Conservation (phyloP, 176 grass and related monocot species). For the Miscanthus lutarioriparius region DNA sequence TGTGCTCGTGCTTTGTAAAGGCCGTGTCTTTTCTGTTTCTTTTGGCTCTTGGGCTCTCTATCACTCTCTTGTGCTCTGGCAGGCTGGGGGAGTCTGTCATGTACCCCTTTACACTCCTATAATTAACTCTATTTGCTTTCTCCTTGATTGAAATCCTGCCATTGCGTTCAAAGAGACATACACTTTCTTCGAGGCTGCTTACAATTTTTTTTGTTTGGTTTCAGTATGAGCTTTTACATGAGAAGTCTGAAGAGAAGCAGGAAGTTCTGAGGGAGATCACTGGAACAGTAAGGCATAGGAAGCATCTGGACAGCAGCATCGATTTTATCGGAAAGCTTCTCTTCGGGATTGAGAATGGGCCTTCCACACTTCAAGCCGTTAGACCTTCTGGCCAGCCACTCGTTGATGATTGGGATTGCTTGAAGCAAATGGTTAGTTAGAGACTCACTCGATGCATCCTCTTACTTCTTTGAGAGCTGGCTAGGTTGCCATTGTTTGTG, state of each 20-base stretch:
- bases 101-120: not conserved
- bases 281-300: constrained; percentile 56
- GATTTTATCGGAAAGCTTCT: constrained; percentile 68
- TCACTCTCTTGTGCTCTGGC: not conserved
- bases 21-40: too few species aligned
- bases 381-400: constrained; percentile 56
- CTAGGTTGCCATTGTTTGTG: not conserved
- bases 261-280: constrained; percentile 62
- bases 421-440: constrained; percentile 73
- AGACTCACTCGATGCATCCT: not conserved
- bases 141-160: not conserved
- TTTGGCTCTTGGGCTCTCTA: not conserved
- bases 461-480: not conserved
- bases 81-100: not conserved
- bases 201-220: constrained; percentile 30
- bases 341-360: constrained; percentile 64
- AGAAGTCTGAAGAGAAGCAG: constrained; percentile 48
- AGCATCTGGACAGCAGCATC: constrained; percentile 74
- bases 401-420: constrained; percentile 86
- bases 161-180: not conserved
- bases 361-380: constrained; percentile 51
- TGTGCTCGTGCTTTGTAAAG: not conserved
- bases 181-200: not conserved
- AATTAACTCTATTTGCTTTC: not conserved
- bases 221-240: constrained; percentile 78